phyloP scores from a whole-genome alignment of 345 rosid genomes.

The Abelmoschus esculentus region DNA sequence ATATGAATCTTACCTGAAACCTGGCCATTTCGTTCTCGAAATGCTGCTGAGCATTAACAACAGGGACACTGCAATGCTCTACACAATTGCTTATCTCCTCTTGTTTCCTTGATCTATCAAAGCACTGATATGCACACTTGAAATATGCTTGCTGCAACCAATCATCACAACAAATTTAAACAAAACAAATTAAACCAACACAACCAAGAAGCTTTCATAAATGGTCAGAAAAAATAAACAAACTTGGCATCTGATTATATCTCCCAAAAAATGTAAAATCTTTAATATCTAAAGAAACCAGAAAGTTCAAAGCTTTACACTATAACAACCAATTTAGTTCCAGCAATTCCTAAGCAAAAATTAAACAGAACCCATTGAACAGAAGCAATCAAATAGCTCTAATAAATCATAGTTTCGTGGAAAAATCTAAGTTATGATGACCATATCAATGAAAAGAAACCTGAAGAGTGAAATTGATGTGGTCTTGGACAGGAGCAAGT shows the following conservation, averaged over 20 bases:
- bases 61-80: constrained; percentile 67
- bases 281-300: background rate
- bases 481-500: constrained; percentile 72
- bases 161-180: constrained; percentile 6
- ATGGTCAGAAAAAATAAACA: background rate
- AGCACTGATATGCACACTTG: constrained; percentile 93
- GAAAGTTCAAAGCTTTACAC: constrained; percentile 2
- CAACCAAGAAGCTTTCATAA: constrained; percentile 1
- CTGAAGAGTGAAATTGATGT: constrained; percentile 88
- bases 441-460: constrained; percentile 21
- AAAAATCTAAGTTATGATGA: background rate
- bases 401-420: background rate
- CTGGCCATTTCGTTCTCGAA: constrained; percentile 85
- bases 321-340: background rate
- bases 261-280: background rate
- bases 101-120: constrained; percentile 66
- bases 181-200: background rate
- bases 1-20: constrained; percentile 60
- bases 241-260: background rate
- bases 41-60: constrained; percentile 62
- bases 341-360: background rate
- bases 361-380: background rate
- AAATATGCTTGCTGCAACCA: constrained; percentile 86
- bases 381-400: background rate
- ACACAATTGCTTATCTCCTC: constrained; percentile 76